phyloP scores from a whole-genome alignment of 83 land plant genomes.

The Diphasiastrum complanatum region DNA sequence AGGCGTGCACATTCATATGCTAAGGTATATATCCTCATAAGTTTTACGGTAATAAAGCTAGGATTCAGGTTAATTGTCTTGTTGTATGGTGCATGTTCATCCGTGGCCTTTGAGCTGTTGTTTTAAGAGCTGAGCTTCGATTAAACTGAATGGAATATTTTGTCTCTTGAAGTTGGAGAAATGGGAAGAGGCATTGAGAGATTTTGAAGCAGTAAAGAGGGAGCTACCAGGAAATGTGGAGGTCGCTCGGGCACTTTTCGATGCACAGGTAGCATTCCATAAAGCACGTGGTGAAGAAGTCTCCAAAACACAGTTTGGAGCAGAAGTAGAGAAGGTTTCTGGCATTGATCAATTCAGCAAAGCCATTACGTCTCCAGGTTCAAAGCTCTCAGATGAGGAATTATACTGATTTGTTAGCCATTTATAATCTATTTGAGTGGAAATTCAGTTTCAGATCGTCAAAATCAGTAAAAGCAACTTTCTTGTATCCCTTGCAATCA shows the following conservation, averaged over 20 bases:
- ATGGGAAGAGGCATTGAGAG: conserved; percentile 4
- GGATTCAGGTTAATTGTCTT: too few species aligned
- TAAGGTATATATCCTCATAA: not conserved
- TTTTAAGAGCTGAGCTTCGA: too few species aligned
- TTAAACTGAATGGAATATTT: too few species aligned
- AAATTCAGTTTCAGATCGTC: too few species aligned
- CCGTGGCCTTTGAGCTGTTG: too few species aligned
- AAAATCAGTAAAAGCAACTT: too few species aligned
- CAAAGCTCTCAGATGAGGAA: not conserved
- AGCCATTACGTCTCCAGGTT: conserved; percentile 15
- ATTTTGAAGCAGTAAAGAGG: not conserved
- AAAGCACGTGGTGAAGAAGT: conserved; percentile 7
- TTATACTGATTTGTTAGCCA: too few species aligned
- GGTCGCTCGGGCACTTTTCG: conserved; percentile 6
- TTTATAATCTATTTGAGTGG: too few species aligned
- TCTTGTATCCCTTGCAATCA: too few species aligned
- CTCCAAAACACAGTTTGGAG: conserved; percentile 2
- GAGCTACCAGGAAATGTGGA: conserved; percentile 12
- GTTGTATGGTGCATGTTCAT: too few species aligned
- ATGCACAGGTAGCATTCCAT: not conserved
- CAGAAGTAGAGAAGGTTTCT: conserved; percentile 3
- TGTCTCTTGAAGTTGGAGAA: conserved; percentile 2
- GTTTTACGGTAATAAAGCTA: too few species aligned
- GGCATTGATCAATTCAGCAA: conserved; percentile 6
- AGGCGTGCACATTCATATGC: conserved; percentile 12